Percentiles rank a stretch among this genome's conserved stretches.
Conservation (phyloP, 139 green algal genomes). For the Chlorella sp. region DNA sequence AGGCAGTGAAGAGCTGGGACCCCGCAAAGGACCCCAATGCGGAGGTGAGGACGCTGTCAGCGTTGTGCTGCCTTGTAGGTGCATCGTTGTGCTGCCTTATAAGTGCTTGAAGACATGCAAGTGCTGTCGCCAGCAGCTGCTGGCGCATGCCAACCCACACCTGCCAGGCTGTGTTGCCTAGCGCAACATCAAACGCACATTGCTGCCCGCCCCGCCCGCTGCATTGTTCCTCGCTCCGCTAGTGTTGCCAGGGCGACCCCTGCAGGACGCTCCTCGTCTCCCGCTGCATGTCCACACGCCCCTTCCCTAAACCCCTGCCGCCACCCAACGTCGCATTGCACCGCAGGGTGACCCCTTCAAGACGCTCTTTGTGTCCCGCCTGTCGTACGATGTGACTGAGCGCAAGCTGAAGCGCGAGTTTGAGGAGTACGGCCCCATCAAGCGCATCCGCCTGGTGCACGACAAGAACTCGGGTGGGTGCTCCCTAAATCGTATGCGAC, state of each 20-base stretch:
- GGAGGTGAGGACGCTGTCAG: slow-evolving; percentile 67
- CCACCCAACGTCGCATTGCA: background rate
- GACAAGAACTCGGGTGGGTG: slow-evolving; percentile 63
- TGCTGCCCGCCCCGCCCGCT: too few species aligned
- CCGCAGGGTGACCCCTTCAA: slow-evolving; percentile 91
- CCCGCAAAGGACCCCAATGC: slow-evolving; percentile 79
- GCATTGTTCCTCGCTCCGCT: too few species aligned
- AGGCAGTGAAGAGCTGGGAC: slow-evolving; percentile 67
- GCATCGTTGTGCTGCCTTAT: too few species aligned
- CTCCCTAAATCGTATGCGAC: too few species aligned
- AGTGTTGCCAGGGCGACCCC: background rate
- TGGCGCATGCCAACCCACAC: too few species aligned
- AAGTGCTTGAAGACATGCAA: too few species aligned
- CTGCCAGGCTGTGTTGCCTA: too few species aligned
- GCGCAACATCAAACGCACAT: too few species aligned
- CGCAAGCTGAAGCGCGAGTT: slow-evolving; percentile 84
- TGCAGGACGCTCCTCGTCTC: background rate
- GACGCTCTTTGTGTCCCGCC: slow-evolving; percentile 84
- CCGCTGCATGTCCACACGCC: too few species aligned
- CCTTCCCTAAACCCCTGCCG: too few species aligned
- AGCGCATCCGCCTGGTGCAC: slow-evolving; percentile 77
- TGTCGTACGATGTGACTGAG: slow-evolving; percentile 87
- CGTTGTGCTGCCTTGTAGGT: too few species aligned
- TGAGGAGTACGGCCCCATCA: slow-evolving; percentile 91
- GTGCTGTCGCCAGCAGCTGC: too few species aligned